Base-by-base conservation (phyloP, 1,284 basidiomycete genomes). In the Inonotus obliquus region DNA sequence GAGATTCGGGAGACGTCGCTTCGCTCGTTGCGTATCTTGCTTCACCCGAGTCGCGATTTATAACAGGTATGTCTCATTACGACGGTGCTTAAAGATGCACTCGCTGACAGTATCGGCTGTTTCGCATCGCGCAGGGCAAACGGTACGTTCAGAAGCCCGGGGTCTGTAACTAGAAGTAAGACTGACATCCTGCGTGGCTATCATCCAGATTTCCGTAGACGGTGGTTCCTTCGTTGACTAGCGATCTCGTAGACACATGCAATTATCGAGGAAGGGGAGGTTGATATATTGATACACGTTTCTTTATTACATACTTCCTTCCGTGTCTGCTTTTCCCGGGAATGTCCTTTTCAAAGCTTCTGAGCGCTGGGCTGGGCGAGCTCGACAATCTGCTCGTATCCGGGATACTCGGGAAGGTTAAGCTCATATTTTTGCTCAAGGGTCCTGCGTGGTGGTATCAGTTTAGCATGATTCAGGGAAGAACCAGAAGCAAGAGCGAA, bases 301-400 rank as follows among this genome's bases (percentile, higher is more conserved):
- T 44, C 41, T 44, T 44, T 44, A 44, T 44, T 44, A 44, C 41
- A 44, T 44, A 44, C 17, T 45, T 45, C 41, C 13, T 45, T 4
- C 13, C 21, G 21, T 14, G 35, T 29, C 29, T 54, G 14, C 4
- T 35, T 52, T 17, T 14, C 4, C 25, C 25, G 23, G 25, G 25
- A 4, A 21, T 45, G 41, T 14, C 17, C 11, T 25, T 14, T 49
- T 61, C 54, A 61, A 14, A 61, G 60, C 39, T 61, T 61, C 37
- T 61, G 54, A 17, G 41, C 25, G 1, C 4, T 38, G 23, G 14
- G 35, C 38, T 10, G 37, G 14, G 77, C 69, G 35, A 90, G 71
- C 66, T 95, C 91, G 9, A 94, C 90, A 52, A 96, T 89, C 74
- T 94, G 92, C 38, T 89, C 86, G 32, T 77, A 79, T 1, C 85